Evolutionary conservation across 2,329 filamentous ascomycete genomes (phyloP), one percentile per base, ranked within the genome.

Genomic region (Lachnellula subtilissima): DNA sequence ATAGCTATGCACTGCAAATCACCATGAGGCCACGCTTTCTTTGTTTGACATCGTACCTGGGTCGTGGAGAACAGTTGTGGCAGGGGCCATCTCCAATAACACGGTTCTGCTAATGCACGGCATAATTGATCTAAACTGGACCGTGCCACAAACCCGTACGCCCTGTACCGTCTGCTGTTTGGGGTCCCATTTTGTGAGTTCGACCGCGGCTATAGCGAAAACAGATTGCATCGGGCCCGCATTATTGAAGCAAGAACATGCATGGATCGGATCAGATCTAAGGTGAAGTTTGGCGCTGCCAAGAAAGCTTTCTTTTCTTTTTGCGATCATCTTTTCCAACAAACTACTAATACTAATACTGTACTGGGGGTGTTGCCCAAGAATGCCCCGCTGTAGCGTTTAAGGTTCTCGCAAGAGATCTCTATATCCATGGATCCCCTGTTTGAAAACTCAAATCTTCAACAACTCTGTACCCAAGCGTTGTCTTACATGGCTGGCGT

Each of bases 21-120:
- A 25, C 45, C 51, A 47, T 25, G 25, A 22, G 40, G 17, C 37
- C 15, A 52, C 48, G 52, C 52, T 55, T 54, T 47, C 55, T 52
- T 52, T 50, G 48, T 53, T 53, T 47, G 28, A 32, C 9, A 32
- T 32, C 28, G 28, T 11, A 11, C 28, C 36, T 19, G 25, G 17
- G 48, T 28, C 43, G 48, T 19, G 40, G 43, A 57, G 55, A 65
- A 61, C 62, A 64, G 59, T 61, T 52, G 53, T 54, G 64, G 61
- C 28, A 59, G 55, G 61, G 58, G 58, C 53, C 55, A 52, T 52
- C 47, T 57, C 50, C 61, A 55, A 50, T 35, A 46, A 61, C 58
- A 56, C 58, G 61, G 59, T 53, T 47, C 56, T 58, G 55, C 64
- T 67, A 64, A 67, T 67, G 66, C 64, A 68, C 63, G 56, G 60